phyloP scores from a whole-genome alignment of 257 asterid genomes.

The Parsonsia alboflavescens region DNA sequence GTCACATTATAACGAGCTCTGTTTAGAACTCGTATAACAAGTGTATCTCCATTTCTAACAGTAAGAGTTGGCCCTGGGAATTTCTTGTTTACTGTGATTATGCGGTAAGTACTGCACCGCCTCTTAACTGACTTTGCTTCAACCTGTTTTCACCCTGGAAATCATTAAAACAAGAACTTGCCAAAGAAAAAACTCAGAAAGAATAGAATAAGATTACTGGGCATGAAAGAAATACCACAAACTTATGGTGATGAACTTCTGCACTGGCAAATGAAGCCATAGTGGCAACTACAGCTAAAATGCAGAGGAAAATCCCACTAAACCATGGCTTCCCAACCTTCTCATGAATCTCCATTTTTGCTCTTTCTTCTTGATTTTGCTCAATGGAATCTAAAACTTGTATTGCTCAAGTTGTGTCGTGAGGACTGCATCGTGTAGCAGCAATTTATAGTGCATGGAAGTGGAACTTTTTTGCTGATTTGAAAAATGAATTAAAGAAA shows the following conservation, averaged over 20 bases:
- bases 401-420: neutral
- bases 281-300: conserved; percentile 13
- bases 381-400: neutral
- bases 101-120: conserved; percentile 55
- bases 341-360: conserved; percentile 16
- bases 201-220: neutral
- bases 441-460: conserved; percentile 5
- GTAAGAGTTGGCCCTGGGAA: conserved; percentile 63
- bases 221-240: conserved; percentile 20
- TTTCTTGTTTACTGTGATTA: conserved; percentile 58
- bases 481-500: neutral
- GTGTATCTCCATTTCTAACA: conserved; percentile 60
- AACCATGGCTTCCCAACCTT: neutral
- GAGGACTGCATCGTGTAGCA: neutral
- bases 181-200: too few relatives aligned
- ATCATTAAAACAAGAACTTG: neutral
- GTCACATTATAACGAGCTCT: conserved; percentile 47
- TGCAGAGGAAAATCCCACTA: conserved; percentile 9
- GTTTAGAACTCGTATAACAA: conserved; percentile 49
- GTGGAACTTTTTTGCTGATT: neutral
- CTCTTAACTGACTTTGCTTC: conserved; percentile 39
- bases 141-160: conserved; percentile 14
- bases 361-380: neutral
- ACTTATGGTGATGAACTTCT: conserved; percentile 25
- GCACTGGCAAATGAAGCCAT: conserved; percentile 20